Base-by-base conservation (phyloP, 352 stramenopile genomes). In the Globisporangium parvum region DNA sequence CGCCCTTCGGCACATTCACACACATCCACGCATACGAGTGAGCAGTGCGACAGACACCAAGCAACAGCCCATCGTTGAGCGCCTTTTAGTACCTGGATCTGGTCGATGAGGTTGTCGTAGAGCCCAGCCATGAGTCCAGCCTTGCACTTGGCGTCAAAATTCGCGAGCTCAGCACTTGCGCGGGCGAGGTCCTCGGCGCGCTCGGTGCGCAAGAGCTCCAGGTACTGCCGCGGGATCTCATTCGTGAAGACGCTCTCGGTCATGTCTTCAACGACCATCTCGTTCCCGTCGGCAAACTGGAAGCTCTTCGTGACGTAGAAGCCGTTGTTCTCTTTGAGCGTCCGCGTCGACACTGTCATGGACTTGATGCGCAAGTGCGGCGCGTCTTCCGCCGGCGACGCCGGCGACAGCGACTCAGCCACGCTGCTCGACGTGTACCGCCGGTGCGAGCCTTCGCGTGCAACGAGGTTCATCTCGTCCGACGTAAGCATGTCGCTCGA, bases 81-180 rank as follows among this genome's bases (percentile, higher is more conserved):
- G 24, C 10, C 18, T 28, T 3, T 0, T 6, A 49, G 44, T 52
- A 71, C 65, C 61, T 81, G 83, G 41, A 94, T 91, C 57, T 94
- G 84, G 55, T 94, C 81, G 33, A 94, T 94, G 37, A 91, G 63
- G 48, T 91, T 91, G 71, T 90, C 80, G 55, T 88, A 93, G 10
- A 86, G 45, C 31, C 75, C 75, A 21, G 63, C 69, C 18, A 85
- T 63, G 40, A 92, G 59, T 15, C 78, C 82, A 37, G 64, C 84
- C 45, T 82, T 86, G 57, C 75, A 80, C 54, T 76, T 84, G 6
- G 82, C 69, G 24, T 89, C 77, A 57, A 85, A 93, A 15, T 51
- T 70, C 12, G 51, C 53, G 11, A 86, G 67, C 48, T 91, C 76
- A 15, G 62, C 52, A 37, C 81, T 67, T n/a, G 81, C 75, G 39